Evolutionary conservation across 2,329 filamentous ascomycete species (phyloP), one percentile per base, ranked within the genome.

Genomic region (Ceratocystiopsis sp.): DNA sequence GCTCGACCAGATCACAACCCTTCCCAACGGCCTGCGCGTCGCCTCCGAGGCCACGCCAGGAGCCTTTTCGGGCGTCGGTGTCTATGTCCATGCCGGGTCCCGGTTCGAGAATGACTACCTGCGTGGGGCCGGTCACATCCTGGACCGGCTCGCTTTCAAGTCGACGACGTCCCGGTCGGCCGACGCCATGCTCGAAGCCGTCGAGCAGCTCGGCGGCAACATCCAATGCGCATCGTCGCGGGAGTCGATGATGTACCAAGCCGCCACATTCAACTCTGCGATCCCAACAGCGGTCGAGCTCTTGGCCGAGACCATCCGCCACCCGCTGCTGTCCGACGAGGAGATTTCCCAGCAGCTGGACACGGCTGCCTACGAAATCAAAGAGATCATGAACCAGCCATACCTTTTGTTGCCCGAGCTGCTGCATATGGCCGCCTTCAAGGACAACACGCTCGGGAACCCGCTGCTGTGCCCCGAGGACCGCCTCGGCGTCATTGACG

Each of bases 241-340:
- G 50, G 91, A 98, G 63, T 85, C 85, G 45, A 75, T 98, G 64
- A 98, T 98, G 91, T 98, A 98, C 67, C 91, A 98, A 62, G 84
- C 86, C 1, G 91, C 91, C 21, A 95, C 87, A 29, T 98, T 98
- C 73, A 98, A 98, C 66, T 80, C 80, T 21, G 80, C 85, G 16
- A 86, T 98, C 10, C 79, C 84, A 8, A 76, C 76, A 10, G 85
- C 89, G 13, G 75, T 93, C 19, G 84, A 71, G 29, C 64, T 98
- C 16, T 73, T 98, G 36, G 89, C 91, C 46, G 91, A 98, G 60
- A 96, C 91, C 32, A 93, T 98, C 49, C 80, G 85, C 46, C 75
- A 93, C 51, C 85, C 91, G 7, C 61, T 71, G 44, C 80, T 96
- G 51, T 93, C 84, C 10, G 81, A 93, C 21, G 76, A 84, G 17